Conservation (phyloP, 495 filamentous ascomycete genomes). For the Penicillium salamii region DNA sequence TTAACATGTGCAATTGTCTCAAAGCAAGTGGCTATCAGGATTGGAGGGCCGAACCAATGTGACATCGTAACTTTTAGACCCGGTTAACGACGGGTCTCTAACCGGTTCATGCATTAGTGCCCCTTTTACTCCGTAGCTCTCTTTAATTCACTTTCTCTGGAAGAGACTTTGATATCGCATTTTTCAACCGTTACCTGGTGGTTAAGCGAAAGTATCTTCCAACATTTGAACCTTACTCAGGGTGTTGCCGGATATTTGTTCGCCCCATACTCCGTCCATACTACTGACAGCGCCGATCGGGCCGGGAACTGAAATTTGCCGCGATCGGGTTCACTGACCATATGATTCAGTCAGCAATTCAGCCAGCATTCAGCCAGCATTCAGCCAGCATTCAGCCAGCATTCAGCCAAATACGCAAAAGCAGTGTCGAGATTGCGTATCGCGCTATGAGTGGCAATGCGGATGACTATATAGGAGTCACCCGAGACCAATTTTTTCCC, state of each 20-base stretch:
- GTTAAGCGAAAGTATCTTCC: not conserved
- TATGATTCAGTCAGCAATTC: too few species aligned
- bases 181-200: not conserved
- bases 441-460: conserved; percentile 15
- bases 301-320: not conserved
- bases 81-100: conserved; percentile 29
- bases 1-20: conserved; percentile 16
- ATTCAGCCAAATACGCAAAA: conserved; percentile 1
- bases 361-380: too few species aligned
- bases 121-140: not conserved
- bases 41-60: conserved; percentile 20
- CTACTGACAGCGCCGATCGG: conserved; percentile 7
- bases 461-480: conserved; percentile 6
- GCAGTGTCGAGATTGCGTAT: conserved; percentile 4
- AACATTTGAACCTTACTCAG: not conserved
- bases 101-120: conserved; percentile 14
- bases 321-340: not conserved
- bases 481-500: conserved; percentile 11
- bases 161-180: conserved; percentile 9
- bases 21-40: conserved; percentile 14
- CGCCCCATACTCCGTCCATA: too few species aligned
- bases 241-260: not conserved
- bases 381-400: not conserved
- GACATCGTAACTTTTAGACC: conserved; percentile 30
- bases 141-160: conserved; percentile 19